Evolutionary conservation across 1,284 basidiomycete species (phyloP).

Genomic region (Trichosporon asahii): DNA sequence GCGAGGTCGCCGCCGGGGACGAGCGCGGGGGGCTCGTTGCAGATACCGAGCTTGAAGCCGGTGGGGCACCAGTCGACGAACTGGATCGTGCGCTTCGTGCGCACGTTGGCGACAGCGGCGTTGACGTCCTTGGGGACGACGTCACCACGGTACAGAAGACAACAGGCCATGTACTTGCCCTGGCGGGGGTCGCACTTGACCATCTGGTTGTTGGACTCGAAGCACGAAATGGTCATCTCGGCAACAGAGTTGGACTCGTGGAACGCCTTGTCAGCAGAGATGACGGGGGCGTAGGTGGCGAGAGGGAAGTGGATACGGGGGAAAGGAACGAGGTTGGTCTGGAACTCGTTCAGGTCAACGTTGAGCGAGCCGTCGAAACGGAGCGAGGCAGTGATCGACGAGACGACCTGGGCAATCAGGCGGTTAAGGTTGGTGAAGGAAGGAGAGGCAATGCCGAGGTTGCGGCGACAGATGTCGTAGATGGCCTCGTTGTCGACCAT

Average conservation of each 20-base stretch:
- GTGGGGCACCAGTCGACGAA: conserved; percentile 97
- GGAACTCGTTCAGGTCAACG: conserved; percentile 98
- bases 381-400: conserved; percentile 93
- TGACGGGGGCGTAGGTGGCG: conserved; percentile 90
- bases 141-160: conserved; percentile 87
- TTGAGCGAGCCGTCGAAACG: conserved; percentile 98
- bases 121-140: conserved; percentile 97
- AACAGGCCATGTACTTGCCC: conserved; percentile 97
- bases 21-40: conserved; percentile 87
- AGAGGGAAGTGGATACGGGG: conserved; percentile 98
- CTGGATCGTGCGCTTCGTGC: conserved; percentile 95
- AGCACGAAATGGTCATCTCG: conserved; percentile 98
- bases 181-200: conserved; percentile 94
- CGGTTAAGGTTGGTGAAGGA: conserved; percentile 95
- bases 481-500: conserved; percentile 99
- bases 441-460: conserved; percentile 79
- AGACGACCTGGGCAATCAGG: conserved; percentile 96
- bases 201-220: conserved; percentile 98
- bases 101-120: conserved; percentile 87
- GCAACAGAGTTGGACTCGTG: conserved; percentile 98
- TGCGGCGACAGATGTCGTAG: conserved; percentile 98
- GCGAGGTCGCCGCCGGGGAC: conserved; percentile 95
- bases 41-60: conserved; percentile 96
- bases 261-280: conserved; percentile 70
- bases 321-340: conserved; percentile 96